A percentile compares a stretch with the other conserved stretches of the same genome.
These are phyloP conservation scores for Dendrobium nobile DNA, from an alignment of 106 monocot genomes.

Conservation along the genomic window DNA sequence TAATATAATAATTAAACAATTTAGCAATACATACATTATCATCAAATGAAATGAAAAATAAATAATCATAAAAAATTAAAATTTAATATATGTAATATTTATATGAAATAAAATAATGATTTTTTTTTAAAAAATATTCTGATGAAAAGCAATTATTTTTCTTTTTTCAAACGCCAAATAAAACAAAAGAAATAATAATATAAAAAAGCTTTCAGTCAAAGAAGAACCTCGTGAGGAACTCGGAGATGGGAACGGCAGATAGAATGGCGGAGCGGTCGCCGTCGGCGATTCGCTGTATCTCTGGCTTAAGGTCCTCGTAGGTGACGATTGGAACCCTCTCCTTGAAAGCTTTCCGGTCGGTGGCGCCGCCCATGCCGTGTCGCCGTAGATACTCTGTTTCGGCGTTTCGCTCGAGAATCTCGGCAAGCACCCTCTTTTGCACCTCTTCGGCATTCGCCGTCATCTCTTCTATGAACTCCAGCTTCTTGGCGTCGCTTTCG, in stretches of 20 bases:
- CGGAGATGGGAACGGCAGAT: conserved; percentile 51
- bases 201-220: background rate
- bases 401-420: conserved; percentile 49
- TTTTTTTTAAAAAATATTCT: too few species aligned
- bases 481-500: conserved; percentile 43
- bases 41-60: too few species aligned
- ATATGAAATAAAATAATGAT: too few species aligned
- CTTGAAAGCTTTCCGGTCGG: conserved; percentile 39
- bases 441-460: conserved; percentile 35
- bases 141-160: too few species aligned
- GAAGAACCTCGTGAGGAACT: conserved; percentile 68
- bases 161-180: too few species aligned
- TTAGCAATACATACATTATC: too few species aligned
- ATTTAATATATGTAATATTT: too few species aligned
- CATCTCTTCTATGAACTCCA: conserved; percentile 43
- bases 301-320: conserved; percentile 63
- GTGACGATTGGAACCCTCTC: conserved; percentile 44
- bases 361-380: conserved; percentile 24
- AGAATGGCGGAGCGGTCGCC: conserved; percentile 72
- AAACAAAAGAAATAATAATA: too few species aligned
- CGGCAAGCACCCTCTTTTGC: conserved; percentile 42
- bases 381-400: conserved; percentile 51
- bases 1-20: too few species aligned
- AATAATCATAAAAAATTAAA: too few species aligned
- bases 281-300: conserved; percentile 67